These are phyloP conservation scores for Trypanosoma platydactyli DNA, from an alignment of 208 protist species.

Conservation along the genomic window DNA sequence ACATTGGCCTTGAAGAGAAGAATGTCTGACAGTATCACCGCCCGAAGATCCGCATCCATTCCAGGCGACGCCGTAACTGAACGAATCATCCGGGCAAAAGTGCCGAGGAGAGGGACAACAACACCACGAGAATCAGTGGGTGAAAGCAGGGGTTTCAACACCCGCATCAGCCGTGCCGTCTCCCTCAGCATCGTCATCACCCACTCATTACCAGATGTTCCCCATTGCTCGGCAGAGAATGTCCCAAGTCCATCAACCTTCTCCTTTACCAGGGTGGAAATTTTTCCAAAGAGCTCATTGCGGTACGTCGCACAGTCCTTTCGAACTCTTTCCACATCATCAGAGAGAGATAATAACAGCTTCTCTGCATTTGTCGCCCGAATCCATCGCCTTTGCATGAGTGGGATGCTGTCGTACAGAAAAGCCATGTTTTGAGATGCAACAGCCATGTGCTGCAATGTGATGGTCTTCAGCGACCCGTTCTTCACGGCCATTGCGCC, in stretches of 20 bases:
- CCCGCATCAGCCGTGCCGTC: conserved; percentile 69
- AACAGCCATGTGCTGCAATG: conserved; percentile 74
- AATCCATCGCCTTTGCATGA: conserved; percentile 50
- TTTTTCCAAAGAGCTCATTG: conserved; percentile 72
- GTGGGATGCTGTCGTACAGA: conserved; percentile 67
- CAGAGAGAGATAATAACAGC: conserved; percentile 50
- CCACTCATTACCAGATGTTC: conserved; percentile 70
- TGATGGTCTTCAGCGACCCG: conserved; percentile 78
- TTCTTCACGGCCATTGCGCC: conserved; percentile 80
- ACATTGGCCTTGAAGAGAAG: conserved; percentile 90
- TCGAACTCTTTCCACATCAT: conserved; percentile 54
- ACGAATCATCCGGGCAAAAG: conserved; percentile 59
- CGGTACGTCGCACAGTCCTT: conserved; percentile 57
- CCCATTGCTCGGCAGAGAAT: conserved; percentile 50
- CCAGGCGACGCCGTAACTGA: conserved; percentile 42
- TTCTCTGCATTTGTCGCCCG: conserved; percentile 17
- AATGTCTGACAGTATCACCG: conserved; percentile 50
- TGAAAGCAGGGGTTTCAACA: conserved; percentile 65
- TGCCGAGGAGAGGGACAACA: conserved; percentile 72
- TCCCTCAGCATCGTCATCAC: conserved; percentile 89
- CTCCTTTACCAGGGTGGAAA: conserved; percentile 53
- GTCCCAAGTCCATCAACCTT: conserved; percentile 69
- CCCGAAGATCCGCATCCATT: conserved; percentile 29
- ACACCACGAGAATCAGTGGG: conserved; percentile 60
- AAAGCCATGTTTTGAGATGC: conserved; percentile 84